Percentiles rank a stretch among this genome's conserved stretches.
Conservation (phyloP, 306 rosid genomes). For the Echinosophora koreensis region DNA sequence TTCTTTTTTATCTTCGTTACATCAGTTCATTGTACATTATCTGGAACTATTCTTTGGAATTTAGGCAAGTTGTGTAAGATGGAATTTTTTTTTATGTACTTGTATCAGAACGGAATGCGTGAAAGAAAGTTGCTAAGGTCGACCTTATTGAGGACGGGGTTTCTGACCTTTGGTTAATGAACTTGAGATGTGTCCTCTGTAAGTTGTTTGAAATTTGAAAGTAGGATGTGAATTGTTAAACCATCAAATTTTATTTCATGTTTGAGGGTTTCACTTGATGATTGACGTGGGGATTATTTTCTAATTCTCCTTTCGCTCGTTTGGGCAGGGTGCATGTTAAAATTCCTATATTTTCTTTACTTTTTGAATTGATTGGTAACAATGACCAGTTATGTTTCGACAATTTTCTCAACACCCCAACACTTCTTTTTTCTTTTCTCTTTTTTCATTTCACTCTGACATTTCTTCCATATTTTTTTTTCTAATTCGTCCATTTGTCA, state of each 20-base stretch:
- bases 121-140: slow-evolving; percentile 30
- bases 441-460: too few species aligned
- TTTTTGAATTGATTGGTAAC: background rate
- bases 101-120: slow-evolving; percentile 38
- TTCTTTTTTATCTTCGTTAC: slow-evolving; percentile 49
- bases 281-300: background rate
- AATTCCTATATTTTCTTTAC: background rate
- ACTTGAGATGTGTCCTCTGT: background rate
- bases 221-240: slow-evolving; percentile 4
- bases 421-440: too few species aligned
- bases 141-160: slow-evolving; percentile 28
- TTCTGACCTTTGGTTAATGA: slow-evolving; percentile 27
- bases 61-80: slow-evolving; percentile 58
- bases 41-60: slow-evolving; percentile 53
- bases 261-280: background rate
- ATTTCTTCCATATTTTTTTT: too few species aligned
- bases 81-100: slow-evolving; percentile 38
- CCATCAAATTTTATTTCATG: background rate
- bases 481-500: too few species aligned
- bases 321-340: background rate
- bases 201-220: slow-evolving; percentile 21
- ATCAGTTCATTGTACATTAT: slow-evolving; percentile 60
- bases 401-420: too few species aligned
- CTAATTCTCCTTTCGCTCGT: background rate
- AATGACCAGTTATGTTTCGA: background rate